Conservation (phyloP, 768 basidiomycete species). For the Podaxis sp. region DNA sequence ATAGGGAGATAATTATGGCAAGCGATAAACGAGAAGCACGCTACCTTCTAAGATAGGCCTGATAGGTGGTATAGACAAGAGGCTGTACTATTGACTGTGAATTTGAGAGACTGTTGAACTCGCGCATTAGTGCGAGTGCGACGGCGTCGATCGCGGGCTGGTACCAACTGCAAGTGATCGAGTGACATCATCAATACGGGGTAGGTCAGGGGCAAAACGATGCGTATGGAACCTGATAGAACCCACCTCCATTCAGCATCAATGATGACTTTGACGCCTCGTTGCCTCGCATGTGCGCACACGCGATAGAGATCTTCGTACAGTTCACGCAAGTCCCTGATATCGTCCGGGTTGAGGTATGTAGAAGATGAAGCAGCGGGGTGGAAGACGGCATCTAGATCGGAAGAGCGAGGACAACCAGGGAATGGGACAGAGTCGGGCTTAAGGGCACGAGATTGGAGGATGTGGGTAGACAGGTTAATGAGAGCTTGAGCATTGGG, state of each 20-base stretch:
- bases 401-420: constrained; percentile 56
- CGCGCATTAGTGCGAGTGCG: constrained; percentile 66
- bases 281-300: constrained; percentile 55
- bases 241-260: constrained; percentile 79
- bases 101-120: constrained; percentile 58
- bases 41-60: constrained; percentile 80
- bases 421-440: constrained; percentile 54
- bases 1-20: background rate
- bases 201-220: background rate
- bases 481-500: constrained; percentile 57
- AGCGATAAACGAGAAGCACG: constrained; percentile 10
- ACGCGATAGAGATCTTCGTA: constrained; percentile 60
- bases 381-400: constrained; percentile 50
- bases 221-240: constrained; percentile 1
- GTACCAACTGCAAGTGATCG: constrained; percentile 42
- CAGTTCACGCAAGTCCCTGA: constrained; percentile 55
- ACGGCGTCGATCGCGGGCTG: constrained; percentile 85
- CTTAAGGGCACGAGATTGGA: constrained; percentile 32
- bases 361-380: constrained; percentile 10
- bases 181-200: background rate
- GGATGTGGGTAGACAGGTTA: constrained; percentile 57
- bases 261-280: constrained; percentile 66
- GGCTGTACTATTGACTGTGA: constrained; percentile 37
- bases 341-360: constrained; percentile 48
- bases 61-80: constrained; percentile 80